Percentiles rank a stretch among this genome's conserved stretches.
phyloP scores from a whole-genome alignment of 495 filamentous ascomycete genomes.

The Podospora anserina region DNA sequence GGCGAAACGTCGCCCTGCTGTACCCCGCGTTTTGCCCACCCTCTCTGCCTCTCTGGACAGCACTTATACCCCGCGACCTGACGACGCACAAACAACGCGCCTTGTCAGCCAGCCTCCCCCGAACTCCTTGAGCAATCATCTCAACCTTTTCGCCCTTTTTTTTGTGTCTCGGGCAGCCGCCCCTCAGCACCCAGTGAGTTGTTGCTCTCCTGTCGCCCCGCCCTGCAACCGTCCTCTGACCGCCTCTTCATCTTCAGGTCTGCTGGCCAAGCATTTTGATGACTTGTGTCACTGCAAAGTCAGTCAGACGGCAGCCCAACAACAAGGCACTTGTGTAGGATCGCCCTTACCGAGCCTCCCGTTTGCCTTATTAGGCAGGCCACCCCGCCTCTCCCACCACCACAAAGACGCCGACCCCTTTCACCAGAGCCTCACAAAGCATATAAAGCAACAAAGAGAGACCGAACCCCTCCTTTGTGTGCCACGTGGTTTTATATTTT shows the following conservation, averaged over 20 bases:
- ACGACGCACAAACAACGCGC: not conserved
- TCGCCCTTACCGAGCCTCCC: constrained; percentile 5
- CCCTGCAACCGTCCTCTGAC: not conserved
- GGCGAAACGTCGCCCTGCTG: constrained; percentile 7
- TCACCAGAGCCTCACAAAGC: not conserved
- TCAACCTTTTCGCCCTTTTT: not conserved
- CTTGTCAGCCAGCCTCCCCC: not conserved
- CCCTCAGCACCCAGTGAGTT: not conserved
- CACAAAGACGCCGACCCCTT: not conserved
- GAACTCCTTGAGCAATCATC: not conserved
- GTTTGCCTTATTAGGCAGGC: constrained; percentile 7
- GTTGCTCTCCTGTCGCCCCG: not conserved
- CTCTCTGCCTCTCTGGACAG: not conserved
- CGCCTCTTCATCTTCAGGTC: constrained; percentile 3
- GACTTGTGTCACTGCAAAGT: constrained; percentile 16
- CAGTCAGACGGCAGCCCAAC: constrained; percentile 10
- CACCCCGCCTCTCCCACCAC: constrained; percentile 2
- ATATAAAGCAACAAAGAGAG: constrained; percentile 6
- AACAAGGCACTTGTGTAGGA: constrained; percentile 13
- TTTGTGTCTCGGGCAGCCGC: not conserved
- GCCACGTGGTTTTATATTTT: not conserved
- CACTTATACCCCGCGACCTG: not conserved
- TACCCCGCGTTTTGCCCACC: constrained; percentile 13
- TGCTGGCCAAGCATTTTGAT: constrained; percentile 16
- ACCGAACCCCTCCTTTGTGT: not conserved